A percentile compares a stretch with the other conserved stretches of the same genome.
These are phyloP conservation scores for Sporothrix schenckii DNA, from an alignment of 2,329 filamentous ascomycete genomes.

Conservation along the genomic window DNA sequence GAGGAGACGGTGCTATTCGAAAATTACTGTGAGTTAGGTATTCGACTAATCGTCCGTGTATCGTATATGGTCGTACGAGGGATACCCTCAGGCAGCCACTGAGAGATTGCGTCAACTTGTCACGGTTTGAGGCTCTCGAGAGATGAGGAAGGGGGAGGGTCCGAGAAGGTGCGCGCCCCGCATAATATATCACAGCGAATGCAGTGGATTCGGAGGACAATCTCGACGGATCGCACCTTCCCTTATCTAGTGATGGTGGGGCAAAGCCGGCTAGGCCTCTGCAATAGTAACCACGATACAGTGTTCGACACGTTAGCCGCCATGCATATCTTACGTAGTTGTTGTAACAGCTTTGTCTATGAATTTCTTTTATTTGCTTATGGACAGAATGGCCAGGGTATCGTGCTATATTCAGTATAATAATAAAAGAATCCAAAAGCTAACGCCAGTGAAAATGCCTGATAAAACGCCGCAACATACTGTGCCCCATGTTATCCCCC, in stretches of 20 bases:
- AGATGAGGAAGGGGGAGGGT: neutral
- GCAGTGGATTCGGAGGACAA: slow-evolving; percentile 1
- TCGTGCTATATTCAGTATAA: neutral
- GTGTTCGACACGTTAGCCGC: neutral
- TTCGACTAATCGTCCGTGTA: neutral
- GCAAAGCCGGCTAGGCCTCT: neutral
- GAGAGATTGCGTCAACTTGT: neutral
- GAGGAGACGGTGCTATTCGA: neutral
- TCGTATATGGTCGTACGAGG: neutral
- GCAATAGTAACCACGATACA: neutral
- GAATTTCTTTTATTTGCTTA: neutral
- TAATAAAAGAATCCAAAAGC: neutral
- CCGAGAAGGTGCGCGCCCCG: slow-evolving; percentile 9
- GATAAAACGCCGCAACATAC: neutral
- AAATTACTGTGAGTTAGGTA: neutral
- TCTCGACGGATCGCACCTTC: neutral
- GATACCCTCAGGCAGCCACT: too few relatives aligned
- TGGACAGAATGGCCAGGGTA: neutral
- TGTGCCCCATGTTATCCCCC: neutral
- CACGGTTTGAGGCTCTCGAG: neutral
- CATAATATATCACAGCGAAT: neutral
- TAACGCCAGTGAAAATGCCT: slow-evolving; percentile 15
- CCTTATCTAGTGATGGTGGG: slow-evolving; percentile 18
- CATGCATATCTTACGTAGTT: neutral
- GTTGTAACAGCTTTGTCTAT: neutral